Conservation (phyloP, 352 stramenopile genomes). For the Globisporangium nunn region DNA sequence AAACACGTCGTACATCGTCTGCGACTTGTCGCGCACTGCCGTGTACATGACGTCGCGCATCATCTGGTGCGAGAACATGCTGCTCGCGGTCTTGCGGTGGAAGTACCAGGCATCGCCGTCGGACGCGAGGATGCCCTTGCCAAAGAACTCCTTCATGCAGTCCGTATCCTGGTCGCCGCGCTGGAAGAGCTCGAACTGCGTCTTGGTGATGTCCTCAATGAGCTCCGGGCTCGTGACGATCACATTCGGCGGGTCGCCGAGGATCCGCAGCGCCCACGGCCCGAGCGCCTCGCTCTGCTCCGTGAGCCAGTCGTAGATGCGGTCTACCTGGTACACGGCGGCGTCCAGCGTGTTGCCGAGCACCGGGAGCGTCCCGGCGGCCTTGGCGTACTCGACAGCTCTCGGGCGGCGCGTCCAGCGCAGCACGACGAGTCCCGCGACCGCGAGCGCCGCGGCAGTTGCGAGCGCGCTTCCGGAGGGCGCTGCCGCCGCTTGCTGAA, state of each 20-base stretch:
- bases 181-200: no score
- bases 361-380: not conserved
- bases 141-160: constrained; percentile 7
- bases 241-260: not conserved
- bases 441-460: no score
- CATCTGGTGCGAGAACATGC: constrained; percentile 32
- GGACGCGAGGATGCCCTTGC: constrained; percentile 30
- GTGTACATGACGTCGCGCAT: constrained; percentile 31
- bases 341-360: not conserved
- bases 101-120: constrained; percentile 30
- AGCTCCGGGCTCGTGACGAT: not conserved
- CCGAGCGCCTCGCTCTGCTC: not conserved
- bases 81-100: constrained; percentile 45
- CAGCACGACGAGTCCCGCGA: no score
- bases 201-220: no score
- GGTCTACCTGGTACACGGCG: not conserved
- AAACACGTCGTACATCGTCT: no score
- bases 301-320: constrained; percentile 1
- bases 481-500: no score
- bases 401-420: no score
- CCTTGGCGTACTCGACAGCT: no score
- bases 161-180: no score
- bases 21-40: constrained; percentile 1
- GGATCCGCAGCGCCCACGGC: not conserved
- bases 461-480: no score